phyloP scores from a whole-genome alignment of 306 rosid genomes.

The Prunus padus region DNA sequence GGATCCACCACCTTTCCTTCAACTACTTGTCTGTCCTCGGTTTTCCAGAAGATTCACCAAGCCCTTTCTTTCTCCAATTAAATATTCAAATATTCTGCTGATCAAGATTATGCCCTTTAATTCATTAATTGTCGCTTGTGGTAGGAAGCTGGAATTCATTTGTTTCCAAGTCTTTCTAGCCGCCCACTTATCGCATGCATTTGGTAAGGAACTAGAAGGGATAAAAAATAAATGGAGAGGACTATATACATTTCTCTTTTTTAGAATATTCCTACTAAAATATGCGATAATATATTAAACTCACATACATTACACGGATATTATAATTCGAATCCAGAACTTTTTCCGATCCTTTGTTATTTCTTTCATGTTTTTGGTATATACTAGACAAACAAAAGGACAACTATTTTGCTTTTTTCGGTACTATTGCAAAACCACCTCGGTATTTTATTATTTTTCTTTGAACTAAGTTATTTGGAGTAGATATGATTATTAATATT shows the following conservation, averaged over 20 bases:
- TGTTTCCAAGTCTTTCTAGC: neutral
- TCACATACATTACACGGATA: neutral
- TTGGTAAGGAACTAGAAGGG: neutral
- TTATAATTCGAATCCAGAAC: rapidly evolving
- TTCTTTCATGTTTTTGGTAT: neutral
- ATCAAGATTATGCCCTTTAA: too few relatives aligned
- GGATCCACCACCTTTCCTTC: neutral
- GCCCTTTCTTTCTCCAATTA: too few relatives aligned
- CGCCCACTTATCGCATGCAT: neutral
- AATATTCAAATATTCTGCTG: too few relatives aligned
- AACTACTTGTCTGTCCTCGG: neutral
- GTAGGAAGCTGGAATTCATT: neutral
- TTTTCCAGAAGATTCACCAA: neutral
- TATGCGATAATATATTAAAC: too few relatives aligned
- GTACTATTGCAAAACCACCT: neutral
- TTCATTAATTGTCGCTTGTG: neutral
- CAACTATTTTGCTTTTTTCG: neutral
- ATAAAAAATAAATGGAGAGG: neutral
- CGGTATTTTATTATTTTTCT: too few relatives aligned
- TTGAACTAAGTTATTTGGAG: too few relatives aligned
- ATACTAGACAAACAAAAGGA: neutral
- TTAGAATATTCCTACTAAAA: too few relatives aligned
- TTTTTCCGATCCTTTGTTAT: too few relatives aligned
- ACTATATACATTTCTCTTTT: neutral
- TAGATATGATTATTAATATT: too few relatives aligned